These are phyloP conservation scores for Gossypium davidsonii DNA, from an alignment of 441 rosid species.

Conservation along the genomic window DNA sequence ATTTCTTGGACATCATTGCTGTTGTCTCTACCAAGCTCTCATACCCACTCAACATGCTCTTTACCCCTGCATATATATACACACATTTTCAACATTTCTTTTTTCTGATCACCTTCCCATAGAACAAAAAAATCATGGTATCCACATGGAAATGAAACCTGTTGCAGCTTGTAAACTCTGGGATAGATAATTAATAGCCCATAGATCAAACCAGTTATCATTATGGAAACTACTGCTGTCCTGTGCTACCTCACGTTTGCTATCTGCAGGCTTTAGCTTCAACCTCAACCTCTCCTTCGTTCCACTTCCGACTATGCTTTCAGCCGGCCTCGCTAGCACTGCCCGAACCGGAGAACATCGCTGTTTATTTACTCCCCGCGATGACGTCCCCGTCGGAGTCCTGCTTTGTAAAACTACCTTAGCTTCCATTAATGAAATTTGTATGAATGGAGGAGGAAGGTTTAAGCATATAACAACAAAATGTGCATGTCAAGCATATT, in stretches of 20 bases:
- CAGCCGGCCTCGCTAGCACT: conserved; percentile 31
- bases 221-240: conserved; percentile 28
- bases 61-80: conserved; percentile 38
- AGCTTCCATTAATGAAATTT: conserved; percentile 27
- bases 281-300: conserved; percentile 15
- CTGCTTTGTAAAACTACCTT: conserved; percentile 14
- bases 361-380: background rate
- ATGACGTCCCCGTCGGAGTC: background rate
- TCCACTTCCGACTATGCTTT: conserved; percentile 6
- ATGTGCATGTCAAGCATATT: conserved; percentile 13
- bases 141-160: conserved; percentile 33
- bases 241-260: background rate
- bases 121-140: background rate
- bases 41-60: conserved; percentile 44
- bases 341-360: conserved; percentile 27
- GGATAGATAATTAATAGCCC: conserved; percentile 63
- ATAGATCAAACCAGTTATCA: conserved; percentile 53
- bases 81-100: background rate
- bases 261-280: conserved; percentile 11
- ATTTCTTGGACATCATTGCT: conserved; percentile 39
- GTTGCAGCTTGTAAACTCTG: conserved; percentile 47
- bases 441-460: background rate
- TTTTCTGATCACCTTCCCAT: background rate
- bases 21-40: conserved; percentile 75
- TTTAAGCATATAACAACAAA: conserved; percentile 5